These are phyloP conservation scores for Malassezia nana DNA, from an alignment of 1,284 basidiomycete genomes.

Conservation along the genomic window DNA sequence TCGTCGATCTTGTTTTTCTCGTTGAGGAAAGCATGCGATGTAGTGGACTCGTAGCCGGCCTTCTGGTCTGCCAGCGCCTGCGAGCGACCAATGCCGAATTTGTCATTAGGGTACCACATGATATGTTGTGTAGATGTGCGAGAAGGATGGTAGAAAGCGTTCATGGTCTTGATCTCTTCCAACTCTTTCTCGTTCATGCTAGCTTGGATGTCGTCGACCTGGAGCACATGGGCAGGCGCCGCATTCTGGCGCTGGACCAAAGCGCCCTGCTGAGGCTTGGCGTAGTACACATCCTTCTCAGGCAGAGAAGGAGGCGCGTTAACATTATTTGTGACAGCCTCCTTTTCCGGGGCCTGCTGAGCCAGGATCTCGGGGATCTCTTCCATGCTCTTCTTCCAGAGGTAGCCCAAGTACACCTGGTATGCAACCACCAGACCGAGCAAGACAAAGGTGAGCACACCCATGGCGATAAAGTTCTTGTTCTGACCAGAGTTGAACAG, in stretches of 20 bases:
- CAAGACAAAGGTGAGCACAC: constrained; percentile 16
- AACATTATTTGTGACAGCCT: neutral
- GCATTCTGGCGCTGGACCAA: constrained; percentile 12
- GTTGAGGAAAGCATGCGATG: constrained; percentile 31
- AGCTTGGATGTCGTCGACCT: constrained; percentile 12
- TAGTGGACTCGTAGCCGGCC: constrained; percentile 37
- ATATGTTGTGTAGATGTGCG: constrained; percentile 35
- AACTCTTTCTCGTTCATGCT: constrained; percentile 8
- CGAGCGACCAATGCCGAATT: constrained; percentile 38
- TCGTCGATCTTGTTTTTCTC: constrained; percentile 41
- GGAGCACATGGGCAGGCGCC: constrained; percentile 13
- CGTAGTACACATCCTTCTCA: constrained; percentile 24
- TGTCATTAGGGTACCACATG: constrained; percentile 46
- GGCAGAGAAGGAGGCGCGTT: neutral
- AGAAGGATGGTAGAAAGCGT: constrained; percentile 38
- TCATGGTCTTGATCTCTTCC: constrained; percentile 8
- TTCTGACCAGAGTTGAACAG: constrained; percentile 24
- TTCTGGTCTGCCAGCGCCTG: constrained; percentile 31
- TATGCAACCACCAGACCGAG: constrained; percentile 4
- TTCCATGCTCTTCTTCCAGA: neutral
- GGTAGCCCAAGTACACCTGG: constrained; percentile 7
- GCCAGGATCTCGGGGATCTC: neutral
- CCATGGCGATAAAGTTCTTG: constrained; percentile 10
- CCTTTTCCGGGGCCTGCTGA: neutral
- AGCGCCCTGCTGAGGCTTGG: constrained; percentile 18